Percentiles rank a stretch among this genome's conserved stretches.
Evolutionary conservation across 306 rosid genomes (phyloP).

Genomic region (Alnus rubra): DNA sequence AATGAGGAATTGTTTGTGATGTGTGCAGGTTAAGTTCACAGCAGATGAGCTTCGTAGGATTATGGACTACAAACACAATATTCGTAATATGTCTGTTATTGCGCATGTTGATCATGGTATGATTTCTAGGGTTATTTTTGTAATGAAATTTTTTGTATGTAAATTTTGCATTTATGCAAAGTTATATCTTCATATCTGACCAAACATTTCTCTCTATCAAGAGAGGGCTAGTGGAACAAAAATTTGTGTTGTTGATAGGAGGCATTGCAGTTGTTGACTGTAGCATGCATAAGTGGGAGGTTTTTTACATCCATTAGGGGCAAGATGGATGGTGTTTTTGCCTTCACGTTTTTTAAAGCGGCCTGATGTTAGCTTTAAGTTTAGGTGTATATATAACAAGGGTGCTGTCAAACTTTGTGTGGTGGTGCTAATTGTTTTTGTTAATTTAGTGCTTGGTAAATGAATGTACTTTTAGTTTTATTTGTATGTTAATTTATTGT

Average conservation of each 20-base stretch:
- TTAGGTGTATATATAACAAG: not conserved
- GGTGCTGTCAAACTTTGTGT: not conserved
- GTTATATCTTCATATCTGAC: not conserved
- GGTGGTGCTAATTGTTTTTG: not conserved
- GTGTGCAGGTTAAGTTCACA: conserved; percentile 89
- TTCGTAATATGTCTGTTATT: conserved; percentile 95
- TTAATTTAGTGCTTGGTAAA: not conserved
- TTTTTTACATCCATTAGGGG: not conserved
- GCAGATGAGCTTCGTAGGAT: conserved; percentile 87
- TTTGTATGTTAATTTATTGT: too few relatives aligned
- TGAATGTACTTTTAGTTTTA: not conserved
- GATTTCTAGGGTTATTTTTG: not conserved
- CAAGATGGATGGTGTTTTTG: not conserved
- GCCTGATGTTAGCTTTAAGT: not conserved
- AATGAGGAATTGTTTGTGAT: not conserved
- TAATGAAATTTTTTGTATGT: not conserved
- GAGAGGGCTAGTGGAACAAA: not conserved
- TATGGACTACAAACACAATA: conserved; percentile 85
- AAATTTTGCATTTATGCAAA: not conserved
- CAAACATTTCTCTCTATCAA: not conserved
- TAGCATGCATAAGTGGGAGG: not conserved
- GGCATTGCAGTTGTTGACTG: not conserved
- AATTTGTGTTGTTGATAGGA: not conserved
- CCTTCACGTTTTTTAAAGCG: not conserved
- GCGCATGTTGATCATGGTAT: conserved; percentile 92